phyloP scores from a whole-genome alignment of 495 filamentous ascomycete genomes.

The Bryoglossum gracile region DNA sequence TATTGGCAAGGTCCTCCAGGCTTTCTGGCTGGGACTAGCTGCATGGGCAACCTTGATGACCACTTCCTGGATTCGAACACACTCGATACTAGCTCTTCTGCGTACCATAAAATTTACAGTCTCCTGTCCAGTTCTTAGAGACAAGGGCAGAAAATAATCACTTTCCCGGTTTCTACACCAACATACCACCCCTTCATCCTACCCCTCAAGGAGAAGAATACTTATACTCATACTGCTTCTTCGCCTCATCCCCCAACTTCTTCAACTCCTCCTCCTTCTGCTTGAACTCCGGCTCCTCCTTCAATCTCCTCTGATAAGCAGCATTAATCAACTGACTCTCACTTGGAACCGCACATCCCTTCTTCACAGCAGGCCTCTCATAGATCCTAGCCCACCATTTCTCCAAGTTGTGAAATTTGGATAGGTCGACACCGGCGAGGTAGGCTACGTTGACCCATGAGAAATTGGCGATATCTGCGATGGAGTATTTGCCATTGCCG shows the following conservation, averaged over 20 bases:
- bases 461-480: conserved; percentile 70
- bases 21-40: too few relatives aligned
- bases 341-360: conserved; percentile 59
- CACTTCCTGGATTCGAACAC: too few relatives aligned
- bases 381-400: conserved; percentile 58
- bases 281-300: conserved; percentile 46
- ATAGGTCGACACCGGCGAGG: conserved; percentile 60
- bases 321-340: conserved; percentile 15
- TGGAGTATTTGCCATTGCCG: conserved; percentile 54
- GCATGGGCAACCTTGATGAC: too few relatives aligned
- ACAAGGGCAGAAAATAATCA: too few relatives aligned
- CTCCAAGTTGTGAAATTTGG: conserved; percentile 59
- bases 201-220: conserved; percentile 12
- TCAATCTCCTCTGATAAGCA: conserved; percentile 32
- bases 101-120: too few relatives aligned
- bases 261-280: conserved; percentile 52
- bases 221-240: conserved; percentile 23
- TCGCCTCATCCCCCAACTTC: conserved; percentile 50
- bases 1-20: too few relatives aligned
- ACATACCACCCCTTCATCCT: too few relatives aligned
- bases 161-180: too few relatives aligned
- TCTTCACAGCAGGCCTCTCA: conserved; percentile 56
- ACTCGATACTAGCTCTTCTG: too few relatives aligned
- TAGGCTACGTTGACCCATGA: conserved; percentile 45
- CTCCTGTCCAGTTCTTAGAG: too few relatives aligned